Evolutionary conservation across 1,284 basidiomycete species (phyloP), one percentile per base, ranked within the genome.

Genomic region (Austroboletus novae-zelandiae): DNA sequence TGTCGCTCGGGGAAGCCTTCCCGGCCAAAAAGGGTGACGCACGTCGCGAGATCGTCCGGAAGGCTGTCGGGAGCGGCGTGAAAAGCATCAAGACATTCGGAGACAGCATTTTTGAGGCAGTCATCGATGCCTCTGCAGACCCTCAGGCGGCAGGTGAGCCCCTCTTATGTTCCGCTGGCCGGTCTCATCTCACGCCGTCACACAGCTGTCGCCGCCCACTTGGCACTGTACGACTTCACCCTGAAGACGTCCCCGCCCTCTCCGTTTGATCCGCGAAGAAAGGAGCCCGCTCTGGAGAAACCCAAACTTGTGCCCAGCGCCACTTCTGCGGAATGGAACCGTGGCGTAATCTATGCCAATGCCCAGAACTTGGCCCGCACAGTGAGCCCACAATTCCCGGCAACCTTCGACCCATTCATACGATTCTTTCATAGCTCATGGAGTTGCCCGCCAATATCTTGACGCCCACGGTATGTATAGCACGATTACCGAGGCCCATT

Each of bases 301-400:
- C 58, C 84, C 14, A 64, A 62, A 0, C 69, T 88, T 43, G 61
- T 68, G 7, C 77, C 86, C 5, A 47, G 76, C 7, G 51, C 71
- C 7, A 48, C 55, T 1, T 79, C 80, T 3, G 67, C 72, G 45
- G 81, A 82, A 50, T 93, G 90, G 90, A 76, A 86, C 31, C 75
- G 77, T 9, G 90, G 90, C 31, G 75, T 80, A 3, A 58, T 86
- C 37, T 93, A 89, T 60, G 90, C 84, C 3, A 72, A 84, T 52
- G 84, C 89, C 4, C 92, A 95, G 71, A 95, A 95, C 67, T 73
- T 91, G 60, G 89, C 91, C 13, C 78, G 91, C 42, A 92, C 91
- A 46, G 86, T 82, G 63, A 42, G 76, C 57, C 23, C 17, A 31
- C 8, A 20, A 9, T 27, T 58, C 34, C 52, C 18, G 7, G 11